Conservation (phyloP, 1,139 yeast genomes). For the Kluyveromyces sp. region DNA sequence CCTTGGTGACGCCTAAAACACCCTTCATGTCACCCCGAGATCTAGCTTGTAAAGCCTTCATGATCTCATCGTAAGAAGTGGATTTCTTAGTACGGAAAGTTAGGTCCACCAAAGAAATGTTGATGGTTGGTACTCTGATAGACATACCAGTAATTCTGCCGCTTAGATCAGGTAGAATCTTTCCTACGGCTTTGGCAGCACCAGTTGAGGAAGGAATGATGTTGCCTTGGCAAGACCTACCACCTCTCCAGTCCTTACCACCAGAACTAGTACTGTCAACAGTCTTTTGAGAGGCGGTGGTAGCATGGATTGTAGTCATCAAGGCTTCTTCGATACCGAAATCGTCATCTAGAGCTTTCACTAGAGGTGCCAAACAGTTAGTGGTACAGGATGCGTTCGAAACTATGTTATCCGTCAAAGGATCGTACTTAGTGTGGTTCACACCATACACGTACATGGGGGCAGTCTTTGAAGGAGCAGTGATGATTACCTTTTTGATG, state of each 20-base stretch:
- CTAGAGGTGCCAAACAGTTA: constrained; percentile 84
- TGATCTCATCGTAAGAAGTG: constrained; percentile 69
- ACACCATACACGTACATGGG: constrained; percentile 88
- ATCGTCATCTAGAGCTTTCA: constrained; percentile 70
- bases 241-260: constrained; percentile 95
- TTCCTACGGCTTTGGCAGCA: constrained; percentile 91
- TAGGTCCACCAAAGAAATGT: constrained; percentile 74
- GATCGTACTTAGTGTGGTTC: constrained; percentile 64
- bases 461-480: constrained; percentile 84
- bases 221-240: constrained; percentile 87
- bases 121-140: constrained; percentile 81
- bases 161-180: constrained; percentile 80
- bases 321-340: constrained; percentile 81
- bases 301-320: constrained; percentile 86
- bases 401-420: constrained; percentile 67
- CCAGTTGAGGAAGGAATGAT: constrained; percentile 87
- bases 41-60: constrained; percentile 63
- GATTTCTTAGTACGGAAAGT: constrained; percentile 63
- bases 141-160: constrained; percentile 89
- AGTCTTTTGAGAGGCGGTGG: constrained; percentile 85
- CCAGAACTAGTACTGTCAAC: constrained; percentile 74
- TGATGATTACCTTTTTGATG: constrained; percentile 83
- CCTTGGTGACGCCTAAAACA: constrained; percentile 75
- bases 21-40: constrained; percentile 69
- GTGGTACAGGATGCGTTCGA: constrained; percentile 91